These are phyloP conservation scores for Carex scoparia DNA, from an alignment of 176 grass and related monocot species.

Conservation along the genomic window DNA sequence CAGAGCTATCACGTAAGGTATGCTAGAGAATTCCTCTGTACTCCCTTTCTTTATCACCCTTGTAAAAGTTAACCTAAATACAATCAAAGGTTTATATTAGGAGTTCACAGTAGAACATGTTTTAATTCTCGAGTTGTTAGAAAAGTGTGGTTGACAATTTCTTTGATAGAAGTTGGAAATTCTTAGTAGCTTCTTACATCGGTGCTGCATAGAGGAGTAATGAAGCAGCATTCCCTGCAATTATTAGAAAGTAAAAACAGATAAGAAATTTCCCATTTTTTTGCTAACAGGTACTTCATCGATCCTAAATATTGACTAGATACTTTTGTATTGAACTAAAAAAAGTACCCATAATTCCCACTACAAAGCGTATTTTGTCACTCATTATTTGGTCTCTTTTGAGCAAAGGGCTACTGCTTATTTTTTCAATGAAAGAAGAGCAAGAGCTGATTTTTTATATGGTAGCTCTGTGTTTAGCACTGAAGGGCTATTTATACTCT, in stretches of 20 bases:
- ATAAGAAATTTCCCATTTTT: neutral
- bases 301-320: neutral
- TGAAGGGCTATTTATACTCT: conserved; percentile 1
- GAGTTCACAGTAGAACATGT: neutral
- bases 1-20: conserved; percentile 50
- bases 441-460: neutral
- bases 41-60: conserved; percentile 60
- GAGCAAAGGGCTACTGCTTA: neutral
- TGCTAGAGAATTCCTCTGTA: conserved; percentile 61
- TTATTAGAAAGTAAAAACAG: neutral
- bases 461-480: neutral
- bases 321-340: neutral
- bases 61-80: conserved; percentile 58
- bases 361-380: conserved; percentile 28
- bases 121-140: neutral
- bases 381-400: neutral
- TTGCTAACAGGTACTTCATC: neutral
- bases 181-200: conserved; percentile 32
- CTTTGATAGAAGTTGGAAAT: neutral
- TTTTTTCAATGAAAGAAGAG: neutral
- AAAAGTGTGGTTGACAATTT: neutral
- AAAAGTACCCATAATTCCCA: conserved; percentile 51
- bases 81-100: neutral
- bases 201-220: conserved; percentile 62
- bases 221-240: conserved; percentile 51